Evolutionary conservation across 2,329 filamentous ascomycete genomes (phyloP).

Genomic region (Talaromyces sp.): DNA sequence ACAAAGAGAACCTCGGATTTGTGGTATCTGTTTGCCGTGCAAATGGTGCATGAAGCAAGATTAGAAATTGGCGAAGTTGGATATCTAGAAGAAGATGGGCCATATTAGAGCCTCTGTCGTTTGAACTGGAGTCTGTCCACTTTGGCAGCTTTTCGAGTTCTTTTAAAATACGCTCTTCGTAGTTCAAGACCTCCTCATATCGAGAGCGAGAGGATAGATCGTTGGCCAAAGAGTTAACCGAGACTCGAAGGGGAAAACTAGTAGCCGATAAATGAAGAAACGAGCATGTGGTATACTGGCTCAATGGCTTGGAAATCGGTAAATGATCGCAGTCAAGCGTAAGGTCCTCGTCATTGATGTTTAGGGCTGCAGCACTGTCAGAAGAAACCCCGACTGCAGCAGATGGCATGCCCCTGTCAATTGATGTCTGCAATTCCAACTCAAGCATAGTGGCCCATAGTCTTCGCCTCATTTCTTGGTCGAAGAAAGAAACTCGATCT

Average conservation of each 20-base stretch:
- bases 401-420: constrained; percentile 46
- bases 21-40: constrained; percentile 15
- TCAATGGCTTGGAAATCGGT: constrained; percentile 15
- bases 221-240: constrained; percentile 23
- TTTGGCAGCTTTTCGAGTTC: constrained; percentile 20
- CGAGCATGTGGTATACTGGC: constrained; percentile 21
- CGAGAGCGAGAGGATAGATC: constrained; percentile 17
- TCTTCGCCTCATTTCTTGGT: constrained; percentile 46
- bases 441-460: constrained; percentile 50
- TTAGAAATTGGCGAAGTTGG: constrained; percentile 24
- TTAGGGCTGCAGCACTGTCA: constrained; percentile 14
- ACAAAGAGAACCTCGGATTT: constrained; percentile 20
- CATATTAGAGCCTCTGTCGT: constrained; percentile 1
- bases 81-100: constrained; percentile 18
- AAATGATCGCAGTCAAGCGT: constrained; percentile 12
- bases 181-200: constrained; percentile 20
- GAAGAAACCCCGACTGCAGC: constrained; percentile 14
- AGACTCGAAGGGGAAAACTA: constrained; percentile 20
- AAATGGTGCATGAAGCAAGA: constrained; percentile 25
- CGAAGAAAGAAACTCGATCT: constrained; percentile 35
- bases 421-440: constrained; percentile 47
- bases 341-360: constrained; percentile 24
- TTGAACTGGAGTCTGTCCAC: constrained; percentile 11
- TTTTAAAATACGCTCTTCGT: constrained; percentile 21
- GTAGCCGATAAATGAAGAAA: constrained; percentile 20